Evolutionary conservation across 495 filamentous ascomycete species (phyloP).

Genomic region (Hypoxylon cercidicola): DNA sequence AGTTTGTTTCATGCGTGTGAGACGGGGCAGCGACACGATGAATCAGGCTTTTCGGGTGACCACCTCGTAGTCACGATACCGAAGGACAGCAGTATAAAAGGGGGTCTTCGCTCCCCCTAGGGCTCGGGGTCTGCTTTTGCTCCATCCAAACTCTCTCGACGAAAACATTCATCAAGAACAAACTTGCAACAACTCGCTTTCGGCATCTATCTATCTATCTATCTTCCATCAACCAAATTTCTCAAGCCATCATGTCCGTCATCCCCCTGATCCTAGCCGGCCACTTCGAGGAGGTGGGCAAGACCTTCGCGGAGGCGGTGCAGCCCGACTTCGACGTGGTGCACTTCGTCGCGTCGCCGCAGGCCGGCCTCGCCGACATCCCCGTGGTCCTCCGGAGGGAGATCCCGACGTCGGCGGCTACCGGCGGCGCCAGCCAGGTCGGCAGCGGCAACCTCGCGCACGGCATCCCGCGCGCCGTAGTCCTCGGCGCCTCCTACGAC

Average conservation of each 20-base stretch:
- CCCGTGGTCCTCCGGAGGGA: constrained; percentile 23
- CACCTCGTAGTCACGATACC: not conserved
- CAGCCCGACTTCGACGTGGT: constrained; percentile 35
- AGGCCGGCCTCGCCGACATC: constrained; percentile 22
- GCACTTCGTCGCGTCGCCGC: constrained; percentile 22
- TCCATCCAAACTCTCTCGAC: constrained; percentile 1
- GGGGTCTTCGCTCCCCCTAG: not conserved
- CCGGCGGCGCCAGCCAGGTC: constrained; percentile 5
- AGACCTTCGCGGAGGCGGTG: constrained; percentile 30
- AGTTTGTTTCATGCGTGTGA: constrained; percentile 24
- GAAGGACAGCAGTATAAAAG: constrained; percentile 16
- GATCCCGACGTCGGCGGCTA: constrained; percentile 5
- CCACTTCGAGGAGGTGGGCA: constrained; percentile 23
- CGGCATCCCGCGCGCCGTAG: constrained; percentile 22
- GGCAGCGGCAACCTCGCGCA: constrained; percentile 6
- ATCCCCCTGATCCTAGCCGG: constrained; percentile 33
- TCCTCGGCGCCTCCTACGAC: constrained; percentile 19
- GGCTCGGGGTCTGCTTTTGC: not conserved
- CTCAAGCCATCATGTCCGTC: constrained; percentile 19
- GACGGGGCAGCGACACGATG: constrained; percentile 13
- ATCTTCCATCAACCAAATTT: not conserved
- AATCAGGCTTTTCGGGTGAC: constrained; percentile 24
- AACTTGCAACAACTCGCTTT: constrained; percentile 1
- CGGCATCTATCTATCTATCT: not conserved
- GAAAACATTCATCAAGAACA: not conserved